Evolutionary conservation across 2,329 filamentous ascomycete species (phyloP), one percentile per base, ranked within the genome.

Genomic region (Monosporascus sp.): DNA sequence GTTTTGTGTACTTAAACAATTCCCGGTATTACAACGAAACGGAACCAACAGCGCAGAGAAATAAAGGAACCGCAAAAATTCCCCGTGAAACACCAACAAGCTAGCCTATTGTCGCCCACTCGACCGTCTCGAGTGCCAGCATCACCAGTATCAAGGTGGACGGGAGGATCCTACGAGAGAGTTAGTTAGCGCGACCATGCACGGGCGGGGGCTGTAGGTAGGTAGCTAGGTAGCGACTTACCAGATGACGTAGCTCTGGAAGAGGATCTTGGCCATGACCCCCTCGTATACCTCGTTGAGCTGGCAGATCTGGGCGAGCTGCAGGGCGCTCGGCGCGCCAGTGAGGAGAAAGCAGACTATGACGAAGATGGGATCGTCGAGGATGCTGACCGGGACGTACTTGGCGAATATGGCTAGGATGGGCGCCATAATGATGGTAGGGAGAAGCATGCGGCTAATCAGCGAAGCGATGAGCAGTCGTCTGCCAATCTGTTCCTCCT

Each of bases 201-300:
- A 14, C 31, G 31, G 27, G 31, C 11, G 11, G 11, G 31, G 11
- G 31, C 9, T 14, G 31, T 14, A 9, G 31, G 9, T 35, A 35
- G 31, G 17, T 5, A 46, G 43, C 6, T 25, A 22, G 43, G 48
- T 45, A 35, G 31, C 4, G 50, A 77, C 85, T 73, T 76, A 90
- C 90, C 91, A 96, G 58, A 97, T 86, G 55, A 99, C 90, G 67
- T 96, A 96, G 74, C 93, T 97, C 76, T 97, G 93, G 77, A 97
- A 96, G 49, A 97, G 74, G 53, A 99, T 80, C 69, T 85, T 89
- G 57, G 89, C 89, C 92, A 99, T 97, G 48, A 94, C 90, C 18
- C 87, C 85, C 77, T 97, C 93, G 70, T 90, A 99, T 9, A 99
- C 94, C 58, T 88, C 88, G 72, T 99, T 99, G 74, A 97, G 89